Evolutionary conservation across 495 filamentous ascomycete genomes (phyloP).

Genomic region (Parachaetomium inaequale): DNA sequence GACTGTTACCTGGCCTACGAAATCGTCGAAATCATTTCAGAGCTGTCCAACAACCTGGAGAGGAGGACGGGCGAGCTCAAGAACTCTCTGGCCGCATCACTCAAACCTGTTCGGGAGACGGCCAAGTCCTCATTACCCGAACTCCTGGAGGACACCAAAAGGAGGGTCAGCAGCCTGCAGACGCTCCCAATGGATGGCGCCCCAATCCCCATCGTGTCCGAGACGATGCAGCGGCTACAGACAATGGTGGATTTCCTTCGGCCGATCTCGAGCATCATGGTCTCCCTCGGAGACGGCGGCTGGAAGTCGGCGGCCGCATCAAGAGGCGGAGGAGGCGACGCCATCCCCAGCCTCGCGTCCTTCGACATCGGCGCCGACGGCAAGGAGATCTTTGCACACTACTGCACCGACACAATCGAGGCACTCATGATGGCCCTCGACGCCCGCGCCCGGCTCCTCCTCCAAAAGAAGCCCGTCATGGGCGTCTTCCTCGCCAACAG

Average conservation of each 20-base stretch:
- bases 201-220: constrained; percentile 69
- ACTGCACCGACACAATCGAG: constrained; percentile 81
- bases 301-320: constrained; percentile 60
- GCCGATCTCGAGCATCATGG: constrained; percentile 84
- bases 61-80: constrained; percentile 81
- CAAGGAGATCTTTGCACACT: constrained; percentile 80
- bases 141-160: constrained; percentile 81
- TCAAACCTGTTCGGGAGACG: constrained; percentile 87
- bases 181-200: constrained; percentile 76
- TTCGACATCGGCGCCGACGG: constrained; percentile 92
- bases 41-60: constrained; percentile 74
- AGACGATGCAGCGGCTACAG: constrained; percentile 82
- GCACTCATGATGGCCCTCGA: constrained; percentile 75
- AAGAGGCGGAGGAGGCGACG: constrained; percentile 54
- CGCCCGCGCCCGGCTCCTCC: constrained; percentile 62
- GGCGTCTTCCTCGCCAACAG: constrained; percentile 93
- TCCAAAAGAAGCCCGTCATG: constrained; percentile 72
- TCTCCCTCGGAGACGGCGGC: constrained; percentile 87
- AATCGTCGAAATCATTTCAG: constrained; percentile 86
- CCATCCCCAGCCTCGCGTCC: constrained; percentile 64
- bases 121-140: constrained; percentile 80
- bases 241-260: constrained; percentile 82
- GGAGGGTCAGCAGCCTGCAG: constrained; percentile 56
- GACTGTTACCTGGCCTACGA: constrained; percentile 97
- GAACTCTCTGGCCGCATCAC: constrained; percentile 71